Evolutionary conservation across 306 rosid genomes (phyloP).

Genomic region (Carpinus viminea): DNA sequence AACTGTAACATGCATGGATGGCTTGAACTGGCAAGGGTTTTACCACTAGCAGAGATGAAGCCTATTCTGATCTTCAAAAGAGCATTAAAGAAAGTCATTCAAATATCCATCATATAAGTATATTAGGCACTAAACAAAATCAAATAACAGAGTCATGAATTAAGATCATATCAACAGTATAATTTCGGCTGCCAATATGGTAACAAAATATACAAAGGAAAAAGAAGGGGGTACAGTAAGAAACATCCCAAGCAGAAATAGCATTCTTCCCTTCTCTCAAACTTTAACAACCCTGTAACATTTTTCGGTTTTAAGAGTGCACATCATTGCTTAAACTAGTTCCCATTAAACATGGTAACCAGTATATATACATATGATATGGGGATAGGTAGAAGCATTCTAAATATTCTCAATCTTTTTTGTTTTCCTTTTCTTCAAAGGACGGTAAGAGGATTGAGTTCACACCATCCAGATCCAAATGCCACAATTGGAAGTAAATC

Average conservation of each 20-base stretch:
- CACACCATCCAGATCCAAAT: background rate
- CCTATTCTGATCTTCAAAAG: conserved; percentile 61
- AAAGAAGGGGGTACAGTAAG: background rate
- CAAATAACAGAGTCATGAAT: background rate
- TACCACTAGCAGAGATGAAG: conserved; percentile 53
- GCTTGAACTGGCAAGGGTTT: conserved; percentile 64
- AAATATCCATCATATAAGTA: background rate
- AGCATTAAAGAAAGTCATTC: conserved; percentile 22
- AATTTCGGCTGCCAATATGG: background rate
- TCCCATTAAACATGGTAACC: background rate
- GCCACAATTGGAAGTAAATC: background rate
- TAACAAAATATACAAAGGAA: background rate
- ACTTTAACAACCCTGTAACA: background rate
- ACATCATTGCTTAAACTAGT: background rate
- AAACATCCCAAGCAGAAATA: background rate
- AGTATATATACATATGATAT: background rate
- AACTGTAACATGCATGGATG: conserved; percentile 77
- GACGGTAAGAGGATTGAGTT: background rate
- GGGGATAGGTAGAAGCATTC: background rate
- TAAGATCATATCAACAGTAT: background rate
- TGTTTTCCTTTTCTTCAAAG: background rate
- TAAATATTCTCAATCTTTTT: background rate
- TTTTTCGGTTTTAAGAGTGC: background rate
- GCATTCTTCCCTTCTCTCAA: background rate
- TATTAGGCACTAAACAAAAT: background rate